These are phyloP conservation scores for Cercospora citrullina DNA, from an alignment of 2,329 filamentous ascomycete species.

Conservation along the genomic window DNA sequence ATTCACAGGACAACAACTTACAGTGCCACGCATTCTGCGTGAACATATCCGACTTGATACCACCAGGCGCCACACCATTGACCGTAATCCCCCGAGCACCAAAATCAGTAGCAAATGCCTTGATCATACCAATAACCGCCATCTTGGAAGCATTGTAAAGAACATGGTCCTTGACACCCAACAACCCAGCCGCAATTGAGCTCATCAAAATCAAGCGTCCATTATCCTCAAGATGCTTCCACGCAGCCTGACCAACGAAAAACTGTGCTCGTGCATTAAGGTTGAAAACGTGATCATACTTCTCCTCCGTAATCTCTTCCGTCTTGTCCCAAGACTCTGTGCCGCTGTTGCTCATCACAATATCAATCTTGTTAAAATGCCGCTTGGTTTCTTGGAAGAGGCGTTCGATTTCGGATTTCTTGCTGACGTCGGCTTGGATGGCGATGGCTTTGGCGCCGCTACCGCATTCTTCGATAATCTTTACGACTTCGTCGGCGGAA, in stretches of 20 bases:
- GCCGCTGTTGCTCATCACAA: constrained; percentile 57
- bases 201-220: constrained; percentile 75
- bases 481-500: constrained; percentile 51
- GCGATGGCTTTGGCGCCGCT: constrained; percentile 56
- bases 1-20: constrained; percentile 2
- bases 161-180: constrained; percentile 69
- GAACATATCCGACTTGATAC: constrained; percentile 78
- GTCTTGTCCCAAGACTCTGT: constrained; percentile 68
- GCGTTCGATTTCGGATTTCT: constrained; percentile 58
- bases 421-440: constrained; percentile 60
- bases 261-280: constrained; percentile 71
- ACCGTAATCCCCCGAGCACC: constrained; percentile 67
- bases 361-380: constrained; percentile 47
- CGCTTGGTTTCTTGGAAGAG: constrained; percentile 51
- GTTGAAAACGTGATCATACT: constrained; percentile 70
- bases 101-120: constrained; percentile 70
- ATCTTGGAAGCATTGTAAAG: constrained; percentile 73
- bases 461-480: constrained; percentile 48
- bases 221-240: constrained; percentile 67
- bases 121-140: constrained; percentile 71
- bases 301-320: constrained; percentile 67
- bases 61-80: constrained; percentile 71
- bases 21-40: constrained; percentile 44
- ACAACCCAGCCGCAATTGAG: constrained; percentile 66
- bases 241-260: constrained; percentile 74